A percentile compares a stretch with the other conserved stretches of the same genome.
Conservation (phyloP, 1,139 yeast species). For the Geotrichum aggregatum region DNA sequence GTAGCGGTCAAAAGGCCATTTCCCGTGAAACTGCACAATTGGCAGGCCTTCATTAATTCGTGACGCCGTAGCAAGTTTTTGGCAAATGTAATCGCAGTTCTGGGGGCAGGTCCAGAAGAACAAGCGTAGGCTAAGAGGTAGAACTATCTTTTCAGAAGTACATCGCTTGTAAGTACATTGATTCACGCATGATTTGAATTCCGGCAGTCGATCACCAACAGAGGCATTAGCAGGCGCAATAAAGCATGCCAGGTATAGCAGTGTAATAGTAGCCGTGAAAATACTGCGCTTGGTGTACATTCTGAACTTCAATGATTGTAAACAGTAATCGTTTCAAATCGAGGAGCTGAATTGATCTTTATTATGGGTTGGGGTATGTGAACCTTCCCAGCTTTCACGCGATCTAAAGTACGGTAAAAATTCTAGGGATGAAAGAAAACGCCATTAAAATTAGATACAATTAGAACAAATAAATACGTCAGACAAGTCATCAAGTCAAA, state of each 20-base stretch:
- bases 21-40: constrained; percentile 86
- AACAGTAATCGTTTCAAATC: background rate
- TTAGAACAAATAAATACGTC: background rate
- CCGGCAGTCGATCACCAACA: constrained; percentile 72
- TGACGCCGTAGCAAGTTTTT: constrained; percentile 59
- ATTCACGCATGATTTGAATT: constrained; percentile 59
- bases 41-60: constrained; percentile 49
- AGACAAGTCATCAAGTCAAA: background rate
- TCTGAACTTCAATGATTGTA: background rate
- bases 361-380: background rate
- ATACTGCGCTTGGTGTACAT: background rate
- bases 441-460: background rate
- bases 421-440: background rate
- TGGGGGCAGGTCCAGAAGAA: constrained; percentile 75
- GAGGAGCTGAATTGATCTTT: background rate
- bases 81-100: constrained; percentile 92
- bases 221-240: constrained; percentile 45
- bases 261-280: background rate
- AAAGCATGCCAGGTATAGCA: constrained; percentile 3
- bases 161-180: constrained; percentile 51
- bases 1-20: constrained; percentile 86
- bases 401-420: too few relatives aligned
- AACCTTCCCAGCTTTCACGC: background rate
- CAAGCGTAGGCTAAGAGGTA: constrained; percentile 45
- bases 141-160: constrained; percentile 34